Evolutionary conservation across 2,329 filamentous ascomycete genomes (phyloP), one percentile per base, ranked within the genome.

Genomic region (Aspergillus floridensis): DNA sequence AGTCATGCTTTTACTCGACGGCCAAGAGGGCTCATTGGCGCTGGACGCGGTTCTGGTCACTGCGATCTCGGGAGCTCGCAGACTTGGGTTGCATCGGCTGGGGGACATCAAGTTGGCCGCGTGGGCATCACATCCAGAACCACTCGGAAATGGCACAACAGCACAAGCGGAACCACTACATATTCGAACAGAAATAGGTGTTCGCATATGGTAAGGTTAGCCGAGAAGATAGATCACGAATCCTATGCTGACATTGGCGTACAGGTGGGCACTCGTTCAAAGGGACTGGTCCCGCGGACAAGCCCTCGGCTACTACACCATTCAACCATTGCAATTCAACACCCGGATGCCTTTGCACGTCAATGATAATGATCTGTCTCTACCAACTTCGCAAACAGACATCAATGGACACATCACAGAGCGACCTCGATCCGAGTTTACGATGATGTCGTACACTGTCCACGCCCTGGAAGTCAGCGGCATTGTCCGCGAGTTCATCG

Each of bases 261-360:
- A 35, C 4, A 63, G 63, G 63, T 65, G 63, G 63, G 59, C 63
- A 24, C 58, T 65, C 11, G 58, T 64, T 1, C 35, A 59, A 10
- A 26, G 63, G 47, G 63, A 65, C 26, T 65, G 62, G 63, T 64
- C 58, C 8, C 63, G 63, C n/a, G 62, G 60, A 14, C 62, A 64
- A 29, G 41, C 58, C 11, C 58, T 64, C 2, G 63, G 63, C 32
- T 64, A 65, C 52, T 65, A 65, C 51, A 65, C 53, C 2, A 56
- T 63, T 7, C 62, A 32, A 19, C 63, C 62, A 11, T 59, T 57
- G 1, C 58, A 64, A n/a, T 65, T 60, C 29, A 63, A 57, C 47
- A 65, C 63, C 31, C 58, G 62, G 14, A 59, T 56, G 48, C 63
- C 63, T 21, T 38, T 65, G 41, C 60, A 65, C 49, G 44, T 65